Conservation (phyloP, 2,329 filamentous ascomycete species). For the Penicillium sp. region DNA sequence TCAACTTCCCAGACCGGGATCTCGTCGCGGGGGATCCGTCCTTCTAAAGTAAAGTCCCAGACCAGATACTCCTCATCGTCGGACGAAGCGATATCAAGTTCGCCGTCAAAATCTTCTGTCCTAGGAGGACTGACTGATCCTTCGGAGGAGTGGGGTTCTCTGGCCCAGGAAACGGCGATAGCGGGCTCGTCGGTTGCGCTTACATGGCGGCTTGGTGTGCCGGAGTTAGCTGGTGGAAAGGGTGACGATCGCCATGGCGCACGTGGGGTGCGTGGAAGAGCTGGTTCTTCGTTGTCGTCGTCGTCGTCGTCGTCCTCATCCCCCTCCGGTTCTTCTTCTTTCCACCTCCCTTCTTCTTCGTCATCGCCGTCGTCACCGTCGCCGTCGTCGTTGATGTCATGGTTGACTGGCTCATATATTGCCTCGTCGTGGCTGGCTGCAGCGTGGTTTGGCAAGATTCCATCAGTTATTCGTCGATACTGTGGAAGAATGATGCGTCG, state of each 20-base stretch:
- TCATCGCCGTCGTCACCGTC: neutral
- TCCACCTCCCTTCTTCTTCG: neutral
- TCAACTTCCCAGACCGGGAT: conserved; percentile 1
- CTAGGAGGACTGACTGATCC: neutral
- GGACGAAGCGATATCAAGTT: neutral
- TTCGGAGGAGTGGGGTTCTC: neutral
- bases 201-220: too few species aligned
- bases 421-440: neutral
- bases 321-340: too few species aligned
- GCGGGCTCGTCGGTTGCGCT: neutral
- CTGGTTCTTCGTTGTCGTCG: neutral
- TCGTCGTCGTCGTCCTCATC: neutral
- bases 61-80: neutral
- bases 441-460: neutral
- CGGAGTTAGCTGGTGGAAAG: neutral
- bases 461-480: neutral
- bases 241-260: neutral
- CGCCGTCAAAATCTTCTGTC: neutral
- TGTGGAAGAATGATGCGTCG: neutral
- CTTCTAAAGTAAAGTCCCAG: neutral
- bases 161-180: neutral
- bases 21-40: neutral
- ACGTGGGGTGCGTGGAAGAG: neutral
- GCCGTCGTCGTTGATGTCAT: neutral
- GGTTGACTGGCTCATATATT: neutral